These are phyloP conservation scores for Tricladium varicosporioides DNA, from an alignment of 2,329 filamentous ascomycete genomes.

Conservation along the genomic window DNA sequence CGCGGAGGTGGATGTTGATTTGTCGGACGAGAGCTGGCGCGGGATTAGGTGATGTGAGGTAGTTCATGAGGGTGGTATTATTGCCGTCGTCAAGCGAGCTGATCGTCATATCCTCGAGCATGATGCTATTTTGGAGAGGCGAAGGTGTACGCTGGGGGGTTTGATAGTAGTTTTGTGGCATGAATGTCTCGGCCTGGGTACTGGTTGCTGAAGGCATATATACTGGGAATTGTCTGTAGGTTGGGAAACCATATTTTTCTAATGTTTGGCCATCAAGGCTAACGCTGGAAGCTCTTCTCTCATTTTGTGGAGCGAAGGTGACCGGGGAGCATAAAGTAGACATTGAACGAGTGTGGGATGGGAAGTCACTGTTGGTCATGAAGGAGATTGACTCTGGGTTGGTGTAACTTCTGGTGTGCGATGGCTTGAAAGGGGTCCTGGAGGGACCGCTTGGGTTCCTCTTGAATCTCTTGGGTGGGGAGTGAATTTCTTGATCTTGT, in stretches of 20 bases:
- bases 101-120: slow-evolving; percentile 33
- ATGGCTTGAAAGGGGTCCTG: slow-evolving; percentile 39
- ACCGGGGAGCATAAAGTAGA: slow-evolving; percentile 34
- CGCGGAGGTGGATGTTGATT: slow-evolving; percentile 66
- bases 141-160: slow-evolving; percentile 43
- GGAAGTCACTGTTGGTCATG: slow-evolving; percentile 25
- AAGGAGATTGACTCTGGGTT: slow-evolving; percentile 55
- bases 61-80: slow-evolving; percentile 71
- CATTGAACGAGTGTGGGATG: slow-evolving; percentile 30
- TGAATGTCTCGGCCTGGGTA: slow-evolving; percentile 43
- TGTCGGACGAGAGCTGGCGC: slow-evolving; percentile 79
- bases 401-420: slow-evolving; percentile 58
- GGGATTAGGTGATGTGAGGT: slow-evolving; percentile 77
- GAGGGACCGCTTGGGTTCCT: slow-evolving; percentile 37
- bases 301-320: slow-evolving; percentile 38
- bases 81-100: slow-evolving; percentile 34
- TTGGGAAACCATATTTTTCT: slow-evolving; percentile 76
- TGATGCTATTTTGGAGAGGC: slow-evolving; percentile 36
- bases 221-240: slow-evolving; percentile 72
- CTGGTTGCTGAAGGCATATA: slow-evolving; percentile 39
- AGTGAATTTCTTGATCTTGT: slow-evolving; percentile 76
- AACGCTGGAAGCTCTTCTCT: slow-evolving; percentile 63
- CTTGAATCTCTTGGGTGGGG: slow-evolving; percentile 58
- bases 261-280: slow-evolving; percentile 65
- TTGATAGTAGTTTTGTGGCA: slow-evolving; percentile 39